Evolutionary conservation across 495 filamentous ascomycete species (phyloP).

Genomic region (Sporormia fimetaria): DNA sequence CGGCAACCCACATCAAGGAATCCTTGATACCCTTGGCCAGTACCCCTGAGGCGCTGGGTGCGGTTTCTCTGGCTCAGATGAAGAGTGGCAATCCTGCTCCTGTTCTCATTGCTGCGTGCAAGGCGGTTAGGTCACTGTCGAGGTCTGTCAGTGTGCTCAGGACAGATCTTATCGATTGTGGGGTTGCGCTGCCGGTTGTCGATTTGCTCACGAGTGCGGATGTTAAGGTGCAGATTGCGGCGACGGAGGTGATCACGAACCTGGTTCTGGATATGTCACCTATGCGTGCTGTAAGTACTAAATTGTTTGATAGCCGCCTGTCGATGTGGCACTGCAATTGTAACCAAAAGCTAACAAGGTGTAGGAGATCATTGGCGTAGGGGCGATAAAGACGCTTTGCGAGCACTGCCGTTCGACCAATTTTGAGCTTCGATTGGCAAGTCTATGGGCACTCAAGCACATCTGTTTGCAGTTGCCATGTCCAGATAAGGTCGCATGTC

Average conservation of each 20-base stretch:
- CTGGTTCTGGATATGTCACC: slow-evolving; percentile 77
- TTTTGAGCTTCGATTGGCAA: slow-evolving; percentile 60
- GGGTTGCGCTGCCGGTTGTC: slow-evolving; percentile 69
- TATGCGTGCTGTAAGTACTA: slow-evolving; percentile 63
- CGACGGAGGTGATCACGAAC: slow-evolving; percentile 72
- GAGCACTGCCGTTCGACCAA: slow-evolving; percentile 72
- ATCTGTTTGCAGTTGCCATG: slow-evolving; percentile 56
- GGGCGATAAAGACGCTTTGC: slow-evolving; percentile 67
- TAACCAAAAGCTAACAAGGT: slow-evolving; percentile 10
- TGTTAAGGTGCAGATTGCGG: slow-evolving; percentile 72
- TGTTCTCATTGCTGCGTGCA: slow-evolving; percentile 79
- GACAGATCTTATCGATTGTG: slow-evolving; percentile 77
- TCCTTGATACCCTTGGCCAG: slow-evolving; percentile 68
- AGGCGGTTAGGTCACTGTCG: slow-evolving; percentile 61
- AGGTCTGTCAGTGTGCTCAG: slow-evolving; percentile 73
- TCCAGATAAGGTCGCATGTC: slow-evolving; percentile 58
- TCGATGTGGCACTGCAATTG: background rate
- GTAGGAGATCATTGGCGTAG: slow-evolving; percentile 60
- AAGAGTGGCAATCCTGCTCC: slow-evolving; percentile 41
- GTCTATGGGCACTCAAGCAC: slow-evolving; percentile 89
- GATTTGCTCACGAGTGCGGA: slow-evolving; percentile 62
- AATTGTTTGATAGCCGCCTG: background rate
- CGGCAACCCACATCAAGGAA: slow-evolving; percentile 67
- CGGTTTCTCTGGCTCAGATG: background rate
- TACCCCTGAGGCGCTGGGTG: slow-evolving; percentile 35